Conservation (phyloP, 176 grass and related monocot genomes). For the Carex littledalei region DNA sequence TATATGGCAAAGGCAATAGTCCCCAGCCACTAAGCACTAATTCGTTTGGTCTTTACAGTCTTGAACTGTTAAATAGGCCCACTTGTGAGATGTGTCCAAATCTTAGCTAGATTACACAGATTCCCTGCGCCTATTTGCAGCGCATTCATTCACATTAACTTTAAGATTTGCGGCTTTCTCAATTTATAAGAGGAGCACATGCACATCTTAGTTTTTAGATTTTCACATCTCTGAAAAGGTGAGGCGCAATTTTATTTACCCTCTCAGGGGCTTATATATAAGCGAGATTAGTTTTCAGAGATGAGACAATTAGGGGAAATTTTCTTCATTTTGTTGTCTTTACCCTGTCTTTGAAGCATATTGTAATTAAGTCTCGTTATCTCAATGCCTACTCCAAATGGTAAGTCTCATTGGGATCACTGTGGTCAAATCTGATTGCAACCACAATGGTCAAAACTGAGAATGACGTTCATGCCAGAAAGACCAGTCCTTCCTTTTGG, state of each 20-base stretch:
- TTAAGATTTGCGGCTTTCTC: neutral
- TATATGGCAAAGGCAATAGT: neutral
- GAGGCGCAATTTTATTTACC: neutral
- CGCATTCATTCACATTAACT: neutral
- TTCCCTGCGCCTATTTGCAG: neutral
- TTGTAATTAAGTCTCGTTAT: neutral
- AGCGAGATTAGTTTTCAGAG: neutral
- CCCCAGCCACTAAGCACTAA: neutral
- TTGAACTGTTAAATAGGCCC: neutral
- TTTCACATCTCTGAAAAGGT: neutral
- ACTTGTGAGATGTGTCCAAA: neutral
- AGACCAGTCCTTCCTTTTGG: neutral
- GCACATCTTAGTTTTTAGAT: neutral
- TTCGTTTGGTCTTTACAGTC: neutral
- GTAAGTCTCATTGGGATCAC: neutral
- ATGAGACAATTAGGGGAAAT: neutral
- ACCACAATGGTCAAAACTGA: slow-evolving; percentile 8
- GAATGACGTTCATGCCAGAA: neutral
- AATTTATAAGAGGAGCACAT: neutral
- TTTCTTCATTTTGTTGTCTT: neutral
- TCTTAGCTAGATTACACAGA: neutral
- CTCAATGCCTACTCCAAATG: neutral
- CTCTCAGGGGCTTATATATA: neutral
- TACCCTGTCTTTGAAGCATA: neutral
- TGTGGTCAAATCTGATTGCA: neutral